These are phyloP conservation scores for Acer negundo DNA, from an alignment of 345 rosid species.

Conservation along the genomic window DNA sequence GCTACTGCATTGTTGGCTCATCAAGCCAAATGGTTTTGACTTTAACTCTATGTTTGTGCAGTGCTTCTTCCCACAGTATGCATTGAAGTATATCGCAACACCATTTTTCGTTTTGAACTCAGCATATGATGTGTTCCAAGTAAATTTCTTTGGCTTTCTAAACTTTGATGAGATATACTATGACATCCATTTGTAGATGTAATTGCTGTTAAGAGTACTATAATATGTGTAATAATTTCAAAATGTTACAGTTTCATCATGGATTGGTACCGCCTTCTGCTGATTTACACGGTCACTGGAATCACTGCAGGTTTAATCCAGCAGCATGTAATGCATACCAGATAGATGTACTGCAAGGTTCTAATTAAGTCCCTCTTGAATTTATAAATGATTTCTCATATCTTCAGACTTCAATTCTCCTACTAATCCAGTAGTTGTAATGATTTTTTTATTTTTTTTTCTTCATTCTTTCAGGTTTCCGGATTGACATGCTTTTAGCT, in stretches of 20 bases:
- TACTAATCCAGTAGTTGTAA: background rate
- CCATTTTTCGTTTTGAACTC: slow-evolving; percentile 86
- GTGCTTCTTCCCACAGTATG: slow-evolving; percentile 93
- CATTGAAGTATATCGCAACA: slow-evolving; percentile 58
- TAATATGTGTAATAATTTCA: background rate
- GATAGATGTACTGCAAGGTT: slow-evolving; percentile 68
- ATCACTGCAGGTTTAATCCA: slow-evolving; percentile 62
- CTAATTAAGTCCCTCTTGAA: background rate
- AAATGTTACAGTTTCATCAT: slow-evolving; percentile 67
- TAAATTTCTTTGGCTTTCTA: slow-evolving; percentile 22
- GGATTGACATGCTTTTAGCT: slow-evolving; percentile 70
- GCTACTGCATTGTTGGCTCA: background rate
- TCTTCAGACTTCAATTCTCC: background rate
- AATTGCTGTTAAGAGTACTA: background rate
- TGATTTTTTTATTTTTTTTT: background rate
- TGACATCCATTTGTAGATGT: background rate
- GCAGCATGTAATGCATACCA: slow-evolving; percentile 57
- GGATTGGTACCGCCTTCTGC: slow-evolving; percentile 81
- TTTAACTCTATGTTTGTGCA: slow-evolving; percentile 34
- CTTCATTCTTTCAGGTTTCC: slow-evolving; percentile 52
- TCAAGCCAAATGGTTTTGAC: slow-evolving; percentile 4
- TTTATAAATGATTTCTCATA: background rate
- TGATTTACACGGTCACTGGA: slow-evolving; percentile 71
- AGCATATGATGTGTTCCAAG: slow-evolving; percentile 94
- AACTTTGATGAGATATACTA: slow-evolving; percentile 2